Base-by-base conservation (phyloP, 805 yeast genomes). In the Schwanniomyces pseudopolymorphus region DNA sequence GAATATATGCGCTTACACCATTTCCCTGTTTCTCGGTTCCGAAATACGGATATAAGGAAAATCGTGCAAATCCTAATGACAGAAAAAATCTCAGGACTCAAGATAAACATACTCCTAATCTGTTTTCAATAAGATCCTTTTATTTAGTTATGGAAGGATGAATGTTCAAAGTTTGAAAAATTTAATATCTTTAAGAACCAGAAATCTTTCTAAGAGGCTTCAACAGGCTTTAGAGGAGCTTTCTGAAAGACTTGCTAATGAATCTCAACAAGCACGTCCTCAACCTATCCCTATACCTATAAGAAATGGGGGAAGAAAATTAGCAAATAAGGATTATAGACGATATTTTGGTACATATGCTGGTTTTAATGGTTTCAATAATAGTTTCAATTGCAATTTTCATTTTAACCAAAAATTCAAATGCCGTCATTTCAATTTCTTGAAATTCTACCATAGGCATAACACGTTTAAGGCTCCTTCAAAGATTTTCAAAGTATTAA, bases 221-320 rank as follows among this genome's bases (percentile, higher is more conserved):
- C 72, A 75, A 47, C 72, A 73, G 57, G 70, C 74, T 24, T 66
- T 79, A 21, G 75, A 77, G 51, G 83, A 79, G 48, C 63, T 79
- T 45, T 70, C 73, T 28, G 72, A 70, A 53, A 64, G 53, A 26
- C 48, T 66, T 31, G 52, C 59, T 24, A 51, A 58, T n/a, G 57
- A 57, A 26, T 58, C 61, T 33, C 61, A 60, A 17, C 52, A 52
- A 11, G 66, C 59, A 11, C 64, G 54, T 27, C 63, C 70, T 2
- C 39, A 36, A 36, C 68, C 67, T 3, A 60, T 66, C 6, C 70
- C 68, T 16, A 69, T 74, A 4, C 80, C 81, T 3, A 77, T 72
- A 3, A 43, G 49, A 26, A 44, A 41, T 38, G 22, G 33, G 2
- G 63, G 71, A 41, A 47, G 51, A 46, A 44, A 43, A 40, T 52